phyloP scores from a whole-genome alignment of 352 stramenopile genomes.

The Bremia lactucae region DNA sequence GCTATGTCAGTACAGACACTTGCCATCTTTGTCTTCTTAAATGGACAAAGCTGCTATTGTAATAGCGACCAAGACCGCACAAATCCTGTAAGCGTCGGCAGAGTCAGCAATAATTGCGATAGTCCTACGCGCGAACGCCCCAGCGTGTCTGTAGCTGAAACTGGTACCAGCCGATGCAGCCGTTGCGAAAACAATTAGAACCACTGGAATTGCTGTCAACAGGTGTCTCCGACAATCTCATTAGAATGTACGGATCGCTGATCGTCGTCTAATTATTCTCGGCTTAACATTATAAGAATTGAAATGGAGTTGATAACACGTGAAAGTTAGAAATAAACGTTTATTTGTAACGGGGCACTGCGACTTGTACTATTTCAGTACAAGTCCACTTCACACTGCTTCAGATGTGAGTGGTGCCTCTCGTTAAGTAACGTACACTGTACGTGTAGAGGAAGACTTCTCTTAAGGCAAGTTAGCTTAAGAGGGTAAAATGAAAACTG shows the following conservation, averaged over 20 bases:
- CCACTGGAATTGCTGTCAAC: conserved; percentile 66
- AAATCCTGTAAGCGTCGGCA: conserved; percentile 28
- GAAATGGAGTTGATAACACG: too few relatives aligned
- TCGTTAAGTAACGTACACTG: too few relatives aligned
- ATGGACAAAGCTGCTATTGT: conserved; percentile 82
- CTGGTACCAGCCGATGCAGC: conserved; percentile 54
- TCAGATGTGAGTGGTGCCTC: too few relatives aligned
- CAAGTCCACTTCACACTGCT: too few relatives aligned
- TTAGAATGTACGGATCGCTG: conserved; percentile 51
- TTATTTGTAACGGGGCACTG: too few relatives aligned
- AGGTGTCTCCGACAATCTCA: conserved; percentile 53
- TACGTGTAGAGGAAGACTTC: too few relatives aligned
- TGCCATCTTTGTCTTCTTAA: conserved; percentile 72
- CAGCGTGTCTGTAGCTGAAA: conserved; percentile 40
- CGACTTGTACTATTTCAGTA: too few relatives aligned
- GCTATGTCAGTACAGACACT: conserved; percentile 53
- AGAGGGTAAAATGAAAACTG: too few relatives aligned
- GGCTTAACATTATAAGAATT: too few relatives aligned
- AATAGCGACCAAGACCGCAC: conserved; percentile 70
- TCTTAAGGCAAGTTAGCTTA: too few relatives aligned
- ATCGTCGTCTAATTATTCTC: conserved; percentile 12
- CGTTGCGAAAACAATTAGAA: conserved; percentile 60
- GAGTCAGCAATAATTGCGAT: conserved; percentile 1
- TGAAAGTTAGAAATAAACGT: too few relatives aligned
- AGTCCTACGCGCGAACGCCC: conserved; percentile 12